Conservation (phyloP, 2,329 filamentous ascomycete genomes). For the Colletotrichum musicola region DNA sequence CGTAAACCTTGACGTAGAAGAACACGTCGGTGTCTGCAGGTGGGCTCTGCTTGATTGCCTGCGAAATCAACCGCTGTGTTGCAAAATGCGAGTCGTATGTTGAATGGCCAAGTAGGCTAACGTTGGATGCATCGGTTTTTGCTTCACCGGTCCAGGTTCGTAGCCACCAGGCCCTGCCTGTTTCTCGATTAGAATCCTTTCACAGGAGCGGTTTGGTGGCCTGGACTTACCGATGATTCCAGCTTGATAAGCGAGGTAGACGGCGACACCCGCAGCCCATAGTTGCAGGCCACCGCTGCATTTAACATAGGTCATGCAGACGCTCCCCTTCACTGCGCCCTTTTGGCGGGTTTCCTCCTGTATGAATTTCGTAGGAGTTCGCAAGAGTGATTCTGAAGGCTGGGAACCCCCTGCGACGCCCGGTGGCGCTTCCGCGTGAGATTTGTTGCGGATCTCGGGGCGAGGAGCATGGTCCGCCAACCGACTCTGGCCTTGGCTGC, state of each 20-base stretch:
- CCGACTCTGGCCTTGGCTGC: too few relatives aligned
- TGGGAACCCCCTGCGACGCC: slow-evolving; percentile 60
- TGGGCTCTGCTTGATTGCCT: slow-evolving; percentile 45
- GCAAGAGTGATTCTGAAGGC: slow-evolving; percentile 58
- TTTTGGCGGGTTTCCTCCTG: slow-evolving; percentile 80
- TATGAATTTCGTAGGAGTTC: slow-evolving; percentile 74
- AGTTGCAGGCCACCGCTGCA: slow-evolving; percentile 73
- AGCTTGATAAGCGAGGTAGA: slow-evolving; percentile 66
- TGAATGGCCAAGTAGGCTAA: not conserved
- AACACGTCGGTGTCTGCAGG: slow-evolving; percentile 56
- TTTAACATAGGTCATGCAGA: slow-evolving; percentile 76
- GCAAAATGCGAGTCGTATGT: not conserved
- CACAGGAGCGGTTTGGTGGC: slow-evolving; percentile 38
- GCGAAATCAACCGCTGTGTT: not conserved
- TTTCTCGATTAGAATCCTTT: not conserved
- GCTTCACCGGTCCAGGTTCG: slow-evolving; percentile 68
- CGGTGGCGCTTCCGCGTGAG: too few relatives aligned
- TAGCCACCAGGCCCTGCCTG: slow-evolving; percentile 72
- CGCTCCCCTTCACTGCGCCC: slow-evolving; percentile 74
- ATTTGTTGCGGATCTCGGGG: too few relatives aligned
- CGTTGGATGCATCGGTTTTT: slow-evolving; percentile 39
- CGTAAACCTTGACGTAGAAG: slow-evolving; percentile 78
- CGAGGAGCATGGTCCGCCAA: too few relatives aligned
- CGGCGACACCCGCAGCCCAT: slow-evolving; percentile 66
- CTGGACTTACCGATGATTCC: slow-evolving; percentile 65